These are phyloP conservation scores for Kalmusia sp. DNA, from an alignment of 2,329 filamentous ascomycete species.

Conservation along the genomic window DNA sequence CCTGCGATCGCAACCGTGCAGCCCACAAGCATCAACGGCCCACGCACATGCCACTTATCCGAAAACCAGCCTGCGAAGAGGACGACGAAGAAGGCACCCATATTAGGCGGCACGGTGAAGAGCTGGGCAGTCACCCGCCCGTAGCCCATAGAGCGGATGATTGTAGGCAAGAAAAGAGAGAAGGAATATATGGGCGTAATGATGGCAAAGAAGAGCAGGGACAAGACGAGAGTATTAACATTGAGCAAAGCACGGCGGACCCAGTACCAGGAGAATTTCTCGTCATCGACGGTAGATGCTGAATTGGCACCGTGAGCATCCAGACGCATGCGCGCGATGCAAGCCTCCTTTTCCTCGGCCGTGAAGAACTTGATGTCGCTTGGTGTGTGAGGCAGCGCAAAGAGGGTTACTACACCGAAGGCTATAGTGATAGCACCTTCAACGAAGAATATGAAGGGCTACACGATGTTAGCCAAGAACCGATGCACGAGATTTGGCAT, in stretches of 20 bases:
- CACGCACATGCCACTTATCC: constrained; percentile 49
- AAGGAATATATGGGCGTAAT: constrained; percentile 57
- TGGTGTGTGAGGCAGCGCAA: constrained; percentile 59
- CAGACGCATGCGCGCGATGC: constrained; percentile 34
- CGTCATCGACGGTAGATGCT: constrained; percentile 41
- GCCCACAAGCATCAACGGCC: constrained; percentile 60
- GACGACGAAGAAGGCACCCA: constrained; percentile 49
- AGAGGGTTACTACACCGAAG: constrained; percentile 56
- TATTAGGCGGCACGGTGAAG: constrained; percentile 50
- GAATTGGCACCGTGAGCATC: constrained; percentile 33
- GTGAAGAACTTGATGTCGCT: constrained; percentile 42
- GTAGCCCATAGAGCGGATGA: constrained; percentile 48
- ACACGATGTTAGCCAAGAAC: not conserved
- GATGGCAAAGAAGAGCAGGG: constrained; percentile 42
- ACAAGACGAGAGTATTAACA: constrained; percentile 49
- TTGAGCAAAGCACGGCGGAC: constrained; percentile 41
- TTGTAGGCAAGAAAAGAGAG: constrained; percentile 49
- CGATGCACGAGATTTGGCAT: not conserved
- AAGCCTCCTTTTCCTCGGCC: constrained; percentile 34
- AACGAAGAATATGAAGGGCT: constrained; percentile 46
- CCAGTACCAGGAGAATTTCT: constrained; percentile 52
- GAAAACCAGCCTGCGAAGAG: constrained; percentile 52
- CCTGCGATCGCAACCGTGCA: constrained; percentile 54
- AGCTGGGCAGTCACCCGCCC: constrained; percentile 48
- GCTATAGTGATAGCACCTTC: constrained; percentile 37